Base-by-base conservation (phyloP, 192 early-diverging fungal species). In the Fimicolochytrium jonesii region DNA sequence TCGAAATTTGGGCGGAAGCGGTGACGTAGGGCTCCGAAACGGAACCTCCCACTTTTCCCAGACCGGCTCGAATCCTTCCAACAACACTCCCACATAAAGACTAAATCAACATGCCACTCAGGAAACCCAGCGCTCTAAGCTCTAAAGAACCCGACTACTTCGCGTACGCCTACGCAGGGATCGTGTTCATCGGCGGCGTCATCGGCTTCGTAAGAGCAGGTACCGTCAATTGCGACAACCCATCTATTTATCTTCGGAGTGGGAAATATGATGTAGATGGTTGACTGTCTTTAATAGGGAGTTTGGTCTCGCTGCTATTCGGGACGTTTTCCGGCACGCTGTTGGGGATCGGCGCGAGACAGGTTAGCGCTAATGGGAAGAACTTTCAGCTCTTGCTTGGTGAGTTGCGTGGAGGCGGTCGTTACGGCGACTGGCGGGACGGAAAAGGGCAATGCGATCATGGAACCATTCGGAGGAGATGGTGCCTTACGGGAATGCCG, bases 121-220 rank as follows among this genome's bases (percentile, higher is more conserved):
- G n/a, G n/a, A n/a, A n/a, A n/a, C n/a, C n/a, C n/a, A n/a, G n/a
- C n/a, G n/a, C n/a, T n/a, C n/a, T n/a, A n/a, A n/a, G n/a, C n/a
- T n/a, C n/a, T n/a, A n/a, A n/a, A n/a, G n/a, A n/a, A n/a, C n/a
- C n/a, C n/a, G 73, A 61, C 49, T 56, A 61, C 47, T 62, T 72
- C 44, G 64, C 64, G 4, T 66, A 57, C 41, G 26, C 39, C 28
- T 66, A 66, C 41, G 64, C 64, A 13, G 44, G 26, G 9, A 29
- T 66, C 1, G 43, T 56, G 18, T 57, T 66, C 26, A 13, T 57
- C 13, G 64, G 64, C 22, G 64, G 64, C 28, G 33, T 66, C 2
- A 57, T 66, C 20, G 64, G 64, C 44, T 66, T 66, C 32, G 34
- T 57, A 13, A 66, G 57, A 46, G 64, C 64, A 6, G 64, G 64